Evolutionary conservation across 2,329 filamentous ascomycete species (phyloP).

Genomic region (Ophiosphaerella narmari): DNA sequence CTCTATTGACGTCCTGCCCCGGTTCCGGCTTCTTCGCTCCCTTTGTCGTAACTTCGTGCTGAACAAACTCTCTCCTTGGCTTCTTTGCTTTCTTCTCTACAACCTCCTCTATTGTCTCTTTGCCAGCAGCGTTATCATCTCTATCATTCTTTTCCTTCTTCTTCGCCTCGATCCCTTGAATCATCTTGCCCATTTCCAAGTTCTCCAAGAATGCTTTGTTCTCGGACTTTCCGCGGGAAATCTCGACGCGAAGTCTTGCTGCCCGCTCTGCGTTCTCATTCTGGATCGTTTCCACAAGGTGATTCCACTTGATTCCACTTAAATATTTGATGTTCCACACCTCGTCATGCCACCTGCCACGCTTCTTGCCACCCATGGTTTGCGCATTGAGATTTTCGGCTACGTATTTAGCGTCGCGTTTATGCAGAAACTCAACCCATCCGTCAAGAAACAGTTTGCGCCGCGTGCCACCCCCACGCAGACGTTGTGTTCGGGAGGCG

Average conservation of each 20-base stretch:
- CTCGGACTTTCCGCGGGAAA: slow-evolving; percentile 74
- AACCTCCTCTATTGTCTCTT: slow-evolving; percentile 9
- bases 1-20: slow-evolving; percentile 37
- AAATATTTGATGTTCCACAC: slow-evolving; percentile 85
- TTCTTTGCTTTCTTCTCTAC: slow-evolving; percentile 4
- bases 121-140: slow-evolving; percentile 19
- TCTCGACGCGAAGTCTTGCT: slow-evolving; percentile 76
- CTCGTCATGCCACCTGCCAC: slow-evolving; percentile 81
- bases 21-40: slow-evolving; percentile 38
- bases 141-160: slow-evolving; percentile 48
- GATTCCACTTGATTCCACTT: slow-evolving; percentile 79
- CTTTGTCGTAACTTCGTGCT: slow-evolving; percentile 60
- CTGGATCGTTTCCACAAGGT: slow-evolving; percentile 74
- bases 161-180: slow-evolving; percentile 63
- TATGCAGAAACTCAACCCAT: slow-evolving; percentile 81
- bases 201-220: slow-evolving; percentile 82
- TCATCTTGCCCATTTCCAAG: slow-evolving; percentile 78
- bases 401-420: slow-evolving; percentile 76
- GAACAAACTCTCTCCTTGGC: slow-evolving; percentile 64
- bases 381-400: slow-evolving; percentile 77
- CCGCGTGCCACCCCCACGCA: slow-evolving; percentile 78
- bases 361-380: slow-evolving; percentile 82
- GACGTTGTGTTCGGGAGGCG: slow-evolving; percentile 66
- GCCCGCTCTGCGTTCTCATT: slow-evolving; percentile 80
- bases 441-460: slow-evolving; percentile 82